Evolutionary conservation across 768 basidiomycete species (phyloP), one percentile per base, ranked within the genome.

Genomic region (Rossbeevera mucosa): DNA sequence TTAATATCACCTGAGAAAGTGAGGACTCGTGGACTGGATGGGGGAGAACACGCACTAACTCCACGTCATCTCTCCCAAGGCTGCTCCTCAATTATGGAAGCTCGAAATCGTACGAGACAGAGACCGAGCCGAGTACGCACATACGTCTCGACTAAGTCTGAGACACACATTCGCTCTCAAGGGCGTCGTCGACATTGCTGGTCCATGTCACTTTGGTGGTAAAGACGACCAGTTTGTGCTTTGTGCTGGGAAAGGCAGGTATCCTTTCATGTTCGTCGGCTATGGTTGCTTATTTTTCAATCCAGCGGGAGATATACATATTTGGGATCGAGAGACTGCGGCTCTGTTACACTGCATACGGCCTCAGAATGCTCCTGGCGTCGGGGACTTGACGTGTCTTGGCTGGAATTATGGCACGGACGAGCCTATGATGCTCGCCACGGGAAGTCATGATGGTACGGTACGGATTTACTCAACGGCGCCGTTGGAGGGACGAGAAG

Each of bases 291-390:
- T 13, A 51, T 18, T 38, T n/a, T n/a, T 51, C 38, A 18, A 41
- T 42, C 21, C 54, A 90, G 89, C 80, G 54, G 90, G 90, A 4
- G 86, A 90, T 60, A 83, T 92, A 13, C 85, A 88, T 62, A 87
- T 91, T 12, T 92, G 90, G 90, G 90, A 92, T 61, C 80, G 83
- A 53, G 88, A 91, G 69, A 86, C 85, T 11, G 90, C 80, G 5
- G 76, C 81, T 7, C 71, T 89, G 1, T 73, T 92, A 3, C 88
- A 89, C 55, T 78, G 83, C 56, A 76, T 92, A 58, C 81, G 78
- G 13, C 77, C 82, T 25, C 84, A 83, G 13, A 63, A 58, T 16
- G 22, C 58, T 11, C 76, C 79, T 26, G 78, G 80, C 4, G 56
- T 48, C 2, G 85, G 85, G 22, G 88, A 90, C 62, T 63, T 91